Evolutionary conservation across 2,329 filamentous ascomycete species (phyloP).

Genomic region (Blumeriella jaapii): DNA sequence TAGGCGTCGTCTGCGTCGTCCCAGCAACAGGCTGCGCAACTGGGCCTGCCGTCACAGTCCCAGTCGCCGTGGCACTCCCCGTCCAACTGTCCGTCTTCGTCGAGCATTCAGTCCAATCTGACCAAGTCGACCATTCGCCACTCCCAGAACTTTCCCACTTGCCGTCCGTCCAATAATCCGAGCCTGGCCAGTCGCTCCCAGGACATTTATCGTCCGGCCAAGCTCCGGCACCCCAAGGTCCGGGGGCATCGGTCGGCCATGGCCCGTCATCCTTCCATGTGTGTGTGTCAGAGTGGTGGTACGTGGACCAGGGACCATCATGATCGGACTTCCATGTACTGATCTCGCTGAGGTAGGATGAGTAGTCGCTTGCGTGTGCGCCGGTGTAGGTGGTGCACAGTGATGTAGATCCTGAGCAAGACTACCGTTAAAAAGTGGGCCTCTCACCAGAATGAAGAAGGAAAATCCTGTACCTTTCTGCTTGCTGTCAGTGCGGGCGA

Average conservation of each 20-base stretch:
- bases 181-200: slow-evolving; percentile 8
- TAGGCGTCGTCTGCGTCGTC: no score
- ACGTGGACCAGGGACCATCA: background rate
- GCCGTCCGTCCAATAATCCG: background rate
- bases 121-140: slow-evolving; percentile 9
- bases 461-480: no score
- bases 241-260: slow-evolving; percentile 8
- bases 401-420: no score
- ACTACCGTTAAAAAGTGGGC: no score
- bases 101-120: slow-evolving; percentile 8
- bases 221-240: slow-evolving; percentile 7
- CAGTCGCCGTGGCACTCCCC: no score
- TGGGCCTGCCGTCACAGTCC: no score
- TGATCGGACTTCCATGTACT: background rate
- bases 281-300: background rate
- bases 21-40: no score
- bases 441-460: no score
- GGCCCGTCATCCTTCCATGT: slow-evolving; percentile 4
- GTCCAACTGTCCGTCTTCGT: no score
- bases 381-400: no score
- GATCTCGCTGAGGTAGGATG: background rate
- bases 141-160: slow-evolving; percentile 7
- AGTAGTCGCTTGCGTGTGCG: no score
- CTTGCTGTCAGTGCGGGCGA: no score
- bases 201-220: slow-evolving; percentile 12